A percentile compares a stretch with the other conserved stretches of the same genome.
Evolutionary conservation across 192 early-diverging fungal genomes (phyloP).

Genomic region (Coemansia sp.): DNA sequence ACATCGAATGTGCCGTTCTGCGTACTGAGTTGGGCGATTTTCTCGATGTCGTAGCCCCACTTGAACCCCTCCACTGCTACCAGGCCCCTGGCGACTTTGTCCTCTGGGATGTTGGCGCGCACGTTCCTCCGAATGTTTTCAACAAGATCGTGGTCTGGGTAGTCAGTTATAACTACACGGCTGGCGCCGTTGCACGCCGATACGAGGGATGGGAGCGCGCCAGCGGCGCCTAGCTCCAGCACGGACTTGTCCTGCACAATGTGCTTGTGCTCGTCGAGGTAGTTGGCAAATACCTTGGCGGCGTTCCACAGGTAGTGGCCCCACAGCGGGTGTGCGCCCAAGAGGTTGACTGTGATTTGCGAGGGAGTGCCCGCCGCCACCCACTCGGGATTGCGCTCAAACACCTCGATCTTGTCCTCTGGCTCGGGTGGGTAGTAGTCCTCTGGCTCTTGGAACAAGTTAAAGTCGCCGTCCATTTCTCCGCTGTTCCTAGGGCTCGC

Average conservation of each 20-base stretch:
- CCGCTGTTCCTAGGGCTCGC: conserved; percentile 20
- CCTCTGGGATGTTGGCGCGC: conserved; percentile 60
- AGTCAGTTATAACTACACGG: conserved; percentile 58
- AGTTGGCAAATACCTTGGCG: conserved; percentile 76
- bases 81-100: conserved; percentile 30
- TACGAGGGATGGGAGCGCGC: conserved; percentile 78
- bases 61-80: conserved; percentile 41
- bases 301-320: conserved; percentile 94
- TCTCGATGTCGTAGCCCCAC: conserved; percentile 47
- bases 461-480: conserved; percentile 14
- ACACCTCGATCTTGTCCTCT: conserved; percentile 61
- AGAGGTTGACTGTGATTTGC: conserved; percentile 59
- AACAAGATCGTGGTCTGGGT: conserved; percentile 71
- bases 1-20: conserved; percentile 64
- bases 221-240: conserved; percentile 85
- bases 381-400: conserved; percentile 52
- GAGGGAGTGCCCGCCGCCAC: conserved; percentile 12
- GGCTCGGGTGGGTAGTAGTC: conserved; percentile 55
- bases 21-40: conserved; percentile 15
- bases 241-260: conserved; percentile 65
- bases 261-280: conserved; percentile 72
- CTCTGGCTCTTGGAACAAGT: conserved; percentile 50
- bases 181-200: conserved; percentile 72
- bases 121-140: conserved; percentile 78
- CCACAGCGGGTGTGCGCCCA: conserved; percentile 83